Evolutionary conservation across 257 asterid genomes (phyloP), one percentile per base, ranked within the genome.

Genomic region (Capsicum chinense): DNA sequence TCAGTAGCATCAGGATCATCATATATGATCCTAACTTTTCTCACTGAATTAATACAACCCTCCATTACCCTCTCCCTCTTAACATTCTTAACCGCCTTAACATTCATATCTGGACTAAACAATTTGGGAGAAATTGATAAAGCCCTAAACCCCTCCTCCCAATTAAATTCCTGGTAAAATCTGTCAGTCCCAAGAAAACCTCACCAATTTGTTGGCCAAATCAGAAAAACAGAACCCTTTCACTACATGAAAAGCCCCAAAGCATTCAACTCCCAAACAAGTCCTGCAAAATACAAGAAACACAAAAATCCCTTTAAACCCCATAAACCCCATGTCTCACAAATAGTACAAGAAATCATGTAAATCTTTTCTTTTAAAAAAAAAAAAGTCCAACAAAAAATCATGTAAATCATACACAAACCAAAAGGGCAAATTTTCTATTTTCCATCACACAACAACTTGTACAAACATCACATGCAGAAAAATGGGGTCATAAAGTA

Each of bases 1-100:
- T 86, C 91, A 44, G 91, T 88, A 63, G 88, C 91, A 80, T 88
- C 89, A 35, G 91, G 91, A 83, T 88, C 91, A 63, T 50, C 47
- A 59, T 86, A 88, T 26, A 19, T 64, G 3, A 88, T 85, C 15
- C 85, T 48, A 56, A 88, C 80, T 83, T 78, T 86, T 42, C 71
- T 83, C 26, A 73, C 50, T 5, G 82, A 79, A 11, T 81, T 58
- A 44, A 56, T n/a, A 13, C n/a, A 21, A 15, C 68, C 69, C 69
- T 80, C 83, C 54, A 52, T 47, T 4, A 12, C 66, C 35, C 58
- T 26, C 16, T 17, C 54, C 37, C 58, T 82, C 17, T 39, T 62
- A 62, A 81, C 84, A 52, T 76, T 42, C 63, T 58, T n/a, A 21
- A 15, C 59, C 0, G 48, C 5, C 26, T 13, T 73, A 47, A 19